These are phyloP conservation scores for Aurantiochytrium sp. DNA, from an alignment of 108 stramenopile genomes.

Conservation along the genomic window DNA sequence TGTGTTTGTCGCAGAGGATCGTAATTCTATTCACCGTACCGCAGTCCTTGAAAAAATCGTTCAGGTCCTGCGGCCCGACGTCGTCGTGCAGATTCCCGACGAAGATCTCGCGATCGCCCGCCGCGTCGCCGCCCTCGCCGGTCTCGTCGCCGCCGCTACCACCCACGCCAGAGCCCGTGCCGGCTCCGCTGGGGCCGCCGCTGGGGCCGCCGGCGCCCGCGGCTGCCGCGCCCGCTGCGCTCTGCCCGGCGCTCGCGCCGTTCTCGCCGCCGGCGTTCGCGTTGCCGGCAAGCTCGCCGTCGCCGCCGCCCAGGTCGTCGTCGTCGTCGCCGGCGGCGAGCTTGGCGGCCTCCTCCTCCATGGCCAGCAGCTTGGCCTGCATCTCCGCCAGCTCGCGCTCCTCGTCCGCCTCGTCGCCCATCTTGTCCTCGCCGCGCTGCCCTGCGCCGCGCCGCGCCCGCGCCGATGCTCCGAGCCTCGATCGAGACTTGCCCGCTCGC, in stretches of 20 bases:
- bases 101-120: constrained; percentile 48
- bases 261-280: neutral
- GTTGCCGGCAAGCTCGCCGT: neutral
- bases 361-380: constrained; percentile 12
- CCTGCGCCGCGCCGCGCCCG: neutral
- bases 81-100: constrained; percentile 96
- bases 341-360: constrained; percentile 16
- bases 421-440: neutral
- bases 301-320: neutral
- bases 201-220: too few species aligned
- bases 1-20: constrained; percentile 90
- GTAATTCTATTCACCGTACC: constrained; percentile 94
- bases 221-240: neutral
- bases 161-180: too few species aligned
- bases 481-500: too few species aligned
- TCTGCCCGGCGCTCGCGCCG: neutral
- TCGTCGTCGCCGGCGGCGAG: neutral
- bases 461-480: too few species aligned
- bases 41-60: constrained; percentile 84
- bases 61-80: constrained; percentile 82
- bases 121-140: neutral
- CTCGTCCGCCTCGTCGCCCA: neutral
- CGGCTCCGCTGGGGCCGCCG: too few species aligned
- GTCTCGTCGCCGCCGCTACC: neutral
- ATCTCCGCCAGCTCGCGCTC: neutral